phyloP scores from a whole-genome alignment of 257 asterid genomes.

The Solanum arcanum region DNA sequence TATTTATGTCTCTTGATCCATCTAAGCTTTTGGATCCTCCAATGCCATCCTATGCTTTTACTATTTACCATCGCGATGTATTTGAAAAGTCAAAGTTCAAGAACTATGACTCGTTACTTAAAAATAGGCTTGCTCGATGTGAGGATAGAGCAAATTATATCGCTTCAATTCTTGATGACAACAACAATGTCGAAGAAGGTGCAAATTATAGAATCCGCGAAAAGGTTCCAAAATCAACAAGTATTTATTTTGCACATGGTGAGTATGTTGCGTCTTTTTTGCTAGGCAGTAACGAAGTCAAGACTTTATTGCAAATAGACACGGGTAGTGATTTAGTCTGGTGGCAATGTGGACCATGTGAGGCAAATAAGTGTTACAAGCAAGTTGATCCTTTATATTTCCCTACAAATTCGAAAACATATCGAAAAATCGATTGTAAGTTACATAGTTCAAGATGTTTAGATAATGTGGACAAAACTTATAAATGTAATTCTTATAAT shows the following conservation, averaged over 20 bases:
- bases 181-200: neutral
- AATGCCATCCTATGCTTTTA: neutral
- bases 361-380: neutral
- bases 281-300: neutral
- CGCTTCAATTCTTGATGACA: neutral
- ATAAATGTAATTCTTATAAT: neutral
- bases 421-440: neutral
- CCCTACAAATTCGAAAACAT: neutral
- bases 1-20: neutral
- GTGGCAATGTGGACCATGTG: constrained; percentile 2
- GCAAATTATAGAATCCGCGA: neutral
- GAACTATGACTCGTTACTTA: neutral
- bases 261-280: neutral
- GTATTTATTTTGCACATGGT: neutral
- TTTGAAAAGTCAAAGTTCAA: neutral
- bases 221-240: neutral
- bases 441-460: neutral
- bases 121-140: neutral
- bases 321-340: neutral
- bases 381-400: neutral
- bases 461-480: neutral
- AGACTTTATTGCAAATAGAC: neutral
- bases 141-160: neutral
- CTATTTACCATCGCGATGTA: neutral
- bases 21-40: neutral